Evolutionary conservation across 768 basidiomycete genomes (phyloP).

Genomic region (Cystobasidium onofrii): DNA sequence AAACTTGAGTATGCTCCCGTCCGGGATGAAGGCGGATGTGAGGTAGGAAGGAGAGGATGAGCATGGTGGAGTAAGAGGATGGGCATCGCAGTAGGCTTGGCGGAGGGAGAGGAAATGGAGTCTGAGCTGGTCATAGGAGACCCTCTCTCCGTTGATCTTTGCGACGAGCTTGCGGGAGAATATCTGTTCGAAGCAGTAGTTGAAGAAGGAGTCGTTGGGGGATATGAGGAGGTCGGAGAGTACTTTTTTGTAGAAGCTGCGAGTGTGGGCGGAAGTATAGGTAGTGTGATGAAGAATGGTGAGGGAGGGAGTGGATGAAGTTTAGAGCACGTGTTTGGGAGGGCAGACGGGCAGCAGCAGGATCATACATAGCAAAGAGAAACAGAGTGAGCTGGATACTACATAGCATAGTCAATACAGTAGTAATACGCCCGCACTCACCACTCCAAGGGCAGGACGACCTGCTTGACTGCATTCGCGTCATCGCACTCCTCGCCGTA

Average conservation of each 20-base stretch:
- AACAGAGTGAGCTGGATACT: no score
- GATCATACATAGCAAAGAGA: background rate
- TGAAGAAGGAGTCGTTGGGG: constrained; percentile 25
- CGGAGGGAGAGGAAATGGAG: constrained; percentile 13
- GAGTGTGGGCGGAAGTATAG: background rate
- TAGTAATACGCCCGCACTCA: no score
- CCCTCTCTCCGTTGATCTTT: constrained; percentile 3
- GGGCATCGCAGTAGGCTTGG: background rate
- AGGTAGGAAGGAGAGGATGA: background rate
- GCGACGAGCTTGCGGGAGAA: constrained; percentile 20
- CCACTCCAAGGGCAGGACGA: constrained; percentile 1
- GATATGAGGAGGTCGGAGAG: constrained; percentile 20
- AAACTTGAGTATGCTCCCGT: constrained; percentile 13
- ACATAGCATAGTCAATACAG: no score
- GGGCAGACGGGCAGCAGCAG: background rate
- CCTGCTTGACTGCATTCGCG: background rate
- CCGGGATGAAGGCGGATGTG: background rate
- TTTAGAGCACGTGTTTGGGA: background rate
- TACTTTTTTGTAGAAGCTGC: constrained; percentile 31
- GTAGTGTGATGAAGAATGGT: background rate
- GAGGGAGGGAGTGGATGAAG: background rate
- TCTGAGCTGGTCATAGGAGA: constrained; percentile 14
- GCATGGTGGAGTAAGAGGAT: background rate
- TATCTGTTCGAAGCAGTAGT: constrained; percentile 21
- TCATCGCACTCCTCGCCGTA: background rate